Conservation (phyloP, 73 alveolate species). For the Paramecium octaurelia region DNA sequence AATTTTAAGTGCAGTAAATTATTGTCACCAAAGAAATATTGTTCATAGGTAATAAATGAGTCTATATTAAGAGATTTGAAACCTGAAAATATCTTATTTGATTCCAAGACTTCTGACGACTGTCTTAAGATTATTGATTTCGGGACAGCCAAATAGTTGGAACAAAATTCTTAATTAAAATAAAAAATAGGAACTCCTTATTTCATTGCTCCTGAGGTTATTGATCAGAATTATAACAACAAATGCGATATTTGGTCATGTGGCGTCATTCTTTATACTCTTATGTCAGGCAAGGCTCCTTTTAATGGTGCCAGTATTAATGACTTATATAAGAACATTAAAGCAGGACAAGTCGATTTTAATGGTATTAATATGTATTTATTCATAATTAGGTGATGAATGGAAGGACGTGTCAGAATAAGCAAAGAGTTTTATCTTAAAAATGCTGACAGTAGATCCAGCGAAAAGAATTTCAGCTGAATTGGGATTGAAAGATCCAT, state of each 20-base stretch:
- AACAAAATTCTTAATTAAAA: neutral
- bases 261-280: conserved; percentile 78
- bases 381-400: conserved; percentile 19
- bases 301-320: conserved; percentile 71
- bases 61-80: conserved; percentile 55
- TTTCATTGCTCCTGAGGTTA: conserved; percentile 76
- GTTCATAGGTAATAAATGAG: conserved; percentile 7
- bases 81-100: conserved; percentile 57
- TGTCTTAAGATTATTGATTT: conserved; percentile 56
- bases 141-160: conserved; percentile 46
- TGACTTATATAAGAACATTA: conserved; percentile 62
- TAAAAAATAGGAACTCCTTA: conserved; percentile 42
- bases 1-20: conserved; percentile 48
- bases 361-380: neutral
- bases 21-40: conserved; percentile 56
- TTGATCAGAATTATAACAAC: conserved; percentile 66
- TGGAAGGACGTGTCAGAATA: conserved; percentile 64
- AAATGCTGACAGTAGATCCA: conserved; percentile 63
- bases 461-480: conserved; percentile 67
- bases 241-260: conserved; percentile 86
- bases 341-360: conserved; percentile 32
- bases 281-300: conserved; percentile 76
- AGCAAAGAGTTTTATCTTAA: conserved; percentile 71
- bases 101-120: neutral
- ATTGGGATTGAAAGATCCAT: conserved; percentile 68